Conservation (phyloP, 176 grass and related monocot genomes). For the Triticum urartu region DNA sequence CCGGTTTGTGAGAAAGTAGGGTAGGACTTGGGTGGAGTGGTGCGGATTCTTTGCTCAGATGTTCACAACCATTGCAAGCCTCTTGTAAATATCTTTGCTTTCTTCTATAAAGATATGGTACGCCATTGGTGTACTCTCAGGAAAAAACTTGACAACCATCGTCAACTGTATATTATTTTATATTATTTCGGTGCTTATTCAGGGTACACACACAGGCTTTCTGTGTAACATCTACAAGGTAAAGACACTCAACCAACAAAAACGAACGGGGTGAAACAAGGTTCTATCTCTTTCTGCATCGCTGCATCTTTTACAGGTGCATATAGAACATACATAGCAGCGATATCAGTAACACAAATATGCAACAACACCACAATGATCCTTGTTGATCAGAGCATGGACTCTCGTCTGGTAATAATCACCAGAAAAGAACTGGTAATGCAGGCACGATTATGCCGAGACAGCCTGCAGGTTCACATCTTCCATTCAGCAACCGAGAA, state of each 20-base stretch:
- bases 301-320: not conserved
- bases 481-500: not conserved
- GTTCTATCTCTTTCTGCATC: not conserved
- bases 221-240: not conserved
- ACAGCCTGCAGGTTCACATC: not conserved
- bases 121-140: too few species aligned
- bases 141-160: not conserved
- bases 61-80: too few species aligned
- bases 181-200: not conserved
- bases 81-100: too few species aligned
- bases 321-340: not conserved
- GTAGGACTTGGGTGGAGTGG: too few species aligned
- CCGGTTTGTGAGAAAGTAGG: too few species aligned
- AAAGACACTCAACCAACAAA: not conserved
- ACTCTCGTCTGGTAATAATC: conserved; percentile 11
- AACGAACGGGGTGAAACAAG: not conserved
- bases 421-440: not conserved
- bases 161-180: not conserved
- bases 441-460: not conserved
- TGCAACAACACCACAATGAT: not conserved
- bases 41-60: too few species aligned
- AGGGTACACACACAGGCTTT: not conserved
- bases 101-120: too few species aligned
- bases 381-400: not conserved
- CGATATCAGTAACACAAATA: not conserved